These are phyloP conservation scores for Leccinum sublutescens DNA, from an alignment of 768 basidiomycete species.

Conservation along the genomic window DNA sequence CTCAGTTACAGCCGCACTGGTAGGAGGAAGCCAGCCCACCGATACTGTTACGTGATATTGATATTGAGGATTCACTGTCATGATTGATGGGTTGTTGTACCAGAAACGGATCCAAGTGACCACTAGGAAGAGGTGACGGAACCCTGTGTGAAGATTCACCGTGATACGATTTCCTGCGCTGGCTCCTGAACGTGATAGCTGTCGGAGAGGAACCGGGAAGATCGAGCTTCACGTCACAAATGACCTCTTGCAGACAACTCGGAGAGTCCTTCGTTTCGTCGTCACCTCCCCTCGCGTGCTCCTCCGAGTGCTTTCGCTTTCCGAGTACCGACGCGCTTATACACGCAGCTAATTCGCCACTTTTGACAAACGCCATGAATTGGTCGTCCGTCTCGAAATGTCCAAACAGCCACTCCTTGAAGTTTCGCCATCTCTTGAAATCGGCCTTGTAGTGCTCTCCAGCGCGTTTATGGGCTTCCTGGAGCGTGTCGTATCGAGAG, in stretches of 20 bases:
- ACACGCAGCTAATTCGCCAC: constrained; percentile 29
- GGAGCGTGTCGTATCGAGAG: constrained; percentile 45
- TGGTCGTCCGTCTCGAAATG: constrained; percentile 34
- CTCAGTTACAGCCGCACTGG: neutral
- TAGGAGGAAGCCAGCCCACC: constrained; percentile 13
- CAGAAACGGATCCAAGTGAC: constrained; percentile 14
- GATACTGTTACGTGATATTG: neutral
- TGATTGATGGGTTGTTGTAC: neutral
- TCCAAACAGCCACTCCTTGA: constrained; percentile 43
- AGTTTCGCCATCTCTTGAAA: constrained; percentile 50
- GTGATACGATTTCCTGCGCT: constrained; percentile 20
- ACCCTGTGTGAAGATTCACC: constrained; percentile 9
- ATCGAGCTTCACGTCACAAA: neutral
- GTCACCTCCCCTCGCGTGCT: constrained; percentile 8
- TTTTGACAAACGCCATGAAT: constrained; percentile 26
- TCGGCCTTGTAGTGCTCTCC: constrained; percentile 48
- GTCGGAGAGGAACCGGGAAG: constrained; percentile 1
- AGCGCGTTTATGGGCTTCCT: constrained; percentile 42
- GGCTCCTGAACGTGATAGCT: neutral
- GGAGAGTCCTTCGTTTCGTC: neutral
- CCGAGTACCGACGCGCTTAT: constrained; percentile 23
- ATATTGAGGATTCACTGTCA: neutral
- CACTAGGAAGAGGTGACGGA: constrained; percentile 4
- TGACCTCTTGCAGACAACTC: constrained; percentile 2
- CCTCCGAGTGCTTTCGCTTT: constrained; percentile 29